These are phyloP conservation scores for Bolboschoenoplectus hybrid DNA, from an alignment of 202 grass and related monocot species.

Conservation along the genomic window DNA sequence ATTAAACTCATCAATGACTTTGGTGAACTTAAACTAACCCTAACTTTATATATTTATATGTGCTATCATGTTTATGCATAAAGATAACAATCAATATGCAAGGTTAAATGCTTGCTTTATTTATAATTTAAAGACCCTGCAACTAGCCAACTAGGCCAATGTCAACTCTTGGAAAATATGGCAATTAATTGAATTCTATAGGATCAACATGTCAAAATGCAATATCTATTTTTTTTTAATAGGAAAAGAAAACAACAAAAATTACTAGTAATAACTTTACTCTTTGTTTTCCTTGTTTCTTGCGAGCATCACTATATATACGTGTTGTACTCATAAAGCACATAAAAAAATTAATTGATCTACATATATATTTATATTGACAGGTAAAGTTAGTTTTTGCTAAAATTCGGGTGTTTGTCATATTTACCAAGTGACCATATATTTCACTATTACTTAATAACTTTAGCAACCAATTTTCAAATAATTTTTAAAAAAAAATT, in stretches of 20 bases:
- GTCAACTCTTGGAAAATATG: background rate
- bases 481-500: no score
- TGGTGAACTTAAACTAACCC: no score
- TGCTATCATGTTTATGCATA: background rate
- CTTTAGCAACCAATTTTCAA: no score
- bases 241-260: background rate
- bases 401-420: constrained; percentile 20
- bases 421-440: background rate
- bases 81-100: background rate
- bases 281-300: background rate
- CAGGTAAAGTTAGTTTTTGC: background rate
- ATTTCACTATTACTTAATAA: background rate
- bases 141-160: background rate
- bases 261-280: background rate
- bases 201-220: background rate
- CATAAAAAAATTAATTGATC: background rate
- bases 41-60: background rate
- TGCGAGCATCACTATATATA: constrained; percentile 1
- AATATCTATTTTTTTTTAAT: background rate
- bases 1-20: no score
- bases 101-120: background rate
- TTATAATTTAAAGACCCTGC: constrained; percentile 13
- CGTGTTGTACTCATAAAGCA: background rate
- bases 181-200: background rate
- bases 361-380: background rate